These are phyloP conservation scores for Incumbomyces delicatus DNA, from an alignment of 2,329 filamentous ascomycete genomes.

Conservation along the genomic window DNA sequence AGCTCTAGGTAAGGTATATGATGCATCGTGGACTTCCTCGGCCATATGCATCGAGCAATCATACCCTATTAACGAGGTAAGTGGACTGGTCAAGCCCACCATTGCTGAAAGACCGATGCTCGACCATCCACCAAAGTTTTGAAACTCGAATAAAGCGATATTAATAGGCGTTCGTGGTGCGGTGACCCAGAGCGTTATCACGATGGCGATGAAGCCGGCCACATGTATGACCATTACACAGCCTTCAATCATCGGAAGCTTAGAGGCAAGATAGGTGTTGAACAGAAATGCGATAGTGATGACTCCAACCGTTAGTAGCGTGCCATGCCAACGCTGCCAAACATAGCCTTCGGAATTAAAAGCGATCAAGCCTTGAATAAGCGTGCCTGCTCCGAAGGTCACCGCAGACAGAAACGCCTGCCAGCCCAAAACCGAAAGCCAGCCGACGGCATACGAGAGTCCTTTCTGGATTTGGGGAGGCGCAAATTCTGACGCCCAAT, in stretches of 20 bases:
- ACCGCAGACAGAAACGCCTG: conserved; percentile 13
- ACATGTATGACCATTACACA: conserved; percentile 32
- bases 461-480: conserved; percentile 22
- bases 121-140: not conserved
- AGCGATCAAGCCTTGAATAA: conserved; percentile 36
- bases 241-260: conserved; percentile 30
- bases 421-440: conserved; percentile 22
- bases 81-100: conserved; percentile 21
- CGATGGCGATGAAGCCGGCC: conserved; percentile 30
- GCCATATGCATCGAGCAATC: conserved; percentile 32
- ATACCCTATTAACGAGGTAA: conserved; percentile 14
- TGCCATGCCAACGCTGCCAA: conserved; percentile 33
- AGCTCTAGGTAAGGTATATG: conserved; percentile 27
- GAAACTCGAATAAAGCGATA: no score
- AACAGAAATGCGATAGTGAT: conserved; percentile 28
- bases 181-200: conserved; percentile 34
- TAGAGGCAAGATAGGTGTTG: conserved; percentile 30
- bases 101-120: conserved; percentile 24
- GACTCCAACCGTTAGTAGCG: conserved; percentile 31
- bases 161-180: conserved; percentile 25
- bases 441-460: conserved; percentile 23
- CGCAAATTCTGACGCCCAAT: conserved; percentile 20
- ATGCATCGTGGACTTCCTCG: conserved; percentile 32
- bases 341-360: conserved; percentile 33
- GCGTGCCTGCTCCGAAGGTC: conserved; percentile 30